A percentile compares a stretch with the other conserved stretches of the same genome.
These are phyloP conservation scores for Sporisorium exsertum DNA, from an alignment of 1,284 basidiomycete species.

Conservation along the genomic window DNA sequence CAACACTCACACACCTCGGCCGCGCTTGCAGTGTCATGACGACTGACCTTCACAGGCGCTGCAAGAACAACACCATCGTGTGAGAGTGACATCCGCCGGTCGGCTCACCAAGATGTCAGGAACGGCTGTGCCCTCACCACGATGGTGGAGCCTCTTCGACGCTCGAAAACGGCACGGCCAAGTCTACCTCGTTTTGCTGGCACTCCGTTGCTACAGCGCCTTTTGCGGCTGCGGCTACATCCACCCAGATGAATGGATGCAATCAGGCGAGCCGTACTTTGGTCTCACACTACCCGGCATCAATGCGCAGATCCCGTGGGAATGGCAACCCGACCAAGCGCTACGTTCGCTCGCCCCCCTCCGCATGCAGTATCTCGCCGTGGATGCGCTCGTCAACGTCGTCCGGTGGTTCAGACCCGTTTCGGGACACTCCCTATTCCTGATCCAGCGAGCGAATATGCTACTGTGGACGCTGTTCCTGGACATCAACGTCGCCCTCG, in stretches of 20 bases:
- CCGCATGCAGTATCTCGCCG: slow-evolving; percentile 3
- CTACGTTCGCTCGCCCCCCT: slow-evolving; percentile 28
- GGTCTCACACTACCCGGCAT: background rate
- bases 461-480: slow-evolving; percentile 22
- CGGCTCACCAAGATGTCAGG: background rate
- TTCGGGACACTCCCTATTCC: slow-evolving; percentile 17
- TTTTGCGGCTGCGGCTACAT: slow-evolving; percentile 62
- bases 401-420: background rate
- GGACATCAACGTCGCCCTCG: slow-evolving; percentile 9
- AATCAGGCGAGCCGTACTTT: slow-evolving; percentile 65
- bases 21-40: background rate
- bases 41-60: background rate
- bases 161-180: slow-evolving; percentile 12
- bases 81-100: background rate
- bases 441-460: slow-evolving; percentile 13
- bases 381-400: slow-evolving; percentile 1
- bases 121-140: background rate
- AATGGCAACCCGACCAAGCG: slow-evolving; percentile 34
- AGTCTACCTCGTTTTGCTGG: slow-evolving; percentile 52
- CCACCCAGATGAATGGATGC: slow-evolving; percentile 70
- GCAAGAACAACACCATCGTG: background rate
- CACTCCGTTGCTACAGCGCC: slow-evolving; percentile 55
- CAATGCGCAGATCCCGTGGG: slow-evolving; percentile 23
- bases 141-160: slow-evolving; percentile 17
- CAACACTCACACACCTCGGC: background rate